Conservation (phyloP, 495 filamentous ascomycete genomes). For the Thermothielavioides terrestris region DNA sequence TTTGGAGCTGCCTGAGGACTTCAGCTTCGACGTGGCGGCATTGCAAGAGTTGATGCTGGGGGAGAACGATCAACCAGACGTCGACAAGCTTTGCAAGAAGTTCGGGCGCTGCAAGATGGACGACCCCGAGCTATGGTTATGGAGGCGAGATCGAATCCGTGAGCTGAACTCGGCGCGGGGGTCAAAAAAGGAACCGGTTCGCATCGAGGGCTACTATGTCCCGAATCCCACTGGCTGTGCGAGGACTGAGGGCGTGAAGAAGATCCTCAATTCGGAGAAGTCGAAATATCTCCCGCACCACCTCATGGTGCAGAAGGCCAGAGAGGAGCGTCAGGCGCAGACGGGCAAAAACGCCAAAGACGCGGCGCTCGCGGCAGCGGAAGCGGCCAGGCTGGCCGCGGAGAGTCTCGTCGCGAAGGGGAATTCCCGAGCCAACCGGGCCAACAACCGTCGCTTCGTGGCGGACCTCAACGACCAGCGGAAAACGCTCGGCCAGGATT, state of each 20-base stretch:
- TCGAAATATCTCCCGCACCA: conserved; percentile 97
- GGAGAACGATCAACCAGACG: conserved; percentile 67
- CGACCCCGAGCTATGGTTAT: conserved; percentile 71
- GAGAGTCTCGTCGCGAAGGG: conserved; percentile 70
- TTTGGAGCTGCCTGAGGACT: conserved; percentile 23
- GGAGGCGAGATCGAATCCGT: conserved; percentile 85
- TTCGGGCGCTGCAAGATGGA: conserved; percentile 49
- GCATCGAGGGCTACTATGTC: conserved; percentile 84
- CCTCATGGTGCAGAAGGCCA: conserved; percentile 82
- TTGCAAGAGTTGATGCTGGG: conserved; percentile 41
- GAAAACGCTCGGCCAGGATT: conserved; percentile 73
- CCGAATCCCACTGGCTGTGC: conserved; percentile 76
- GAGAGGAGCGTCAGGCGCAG: conserved; percentile 76
- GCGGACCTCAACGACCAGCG: conserved; percentile 93
- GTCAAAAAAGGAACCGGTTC: conserved; percentile 35
- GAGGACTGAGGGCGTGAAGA: conserved; percentile 85
- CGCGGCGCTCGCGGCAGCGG: conserved; percentile 53
- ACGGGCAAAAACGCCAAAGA: conserved; percentile 64
- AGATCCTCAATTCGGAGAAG: conserved; percentile 93
- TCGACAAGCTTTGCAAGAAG: conserved; percentile 75
- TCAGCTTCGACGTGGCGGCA: conserved; percentile 29
- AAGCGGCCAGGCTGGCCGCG: conserved; percentile 65
- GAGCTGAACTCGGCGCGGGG: conserved; percentile 54
- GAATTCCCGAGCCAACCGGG: conserved; percentile 79
- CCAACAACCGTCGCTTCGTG: conserved; percentile 86